Evolutionary conservation across 2,329 filamentous ascomycete genomes (phyloP), one percentile per base, ranked within the genome.

Genomic region (Monilinia fructigena): DNA sequence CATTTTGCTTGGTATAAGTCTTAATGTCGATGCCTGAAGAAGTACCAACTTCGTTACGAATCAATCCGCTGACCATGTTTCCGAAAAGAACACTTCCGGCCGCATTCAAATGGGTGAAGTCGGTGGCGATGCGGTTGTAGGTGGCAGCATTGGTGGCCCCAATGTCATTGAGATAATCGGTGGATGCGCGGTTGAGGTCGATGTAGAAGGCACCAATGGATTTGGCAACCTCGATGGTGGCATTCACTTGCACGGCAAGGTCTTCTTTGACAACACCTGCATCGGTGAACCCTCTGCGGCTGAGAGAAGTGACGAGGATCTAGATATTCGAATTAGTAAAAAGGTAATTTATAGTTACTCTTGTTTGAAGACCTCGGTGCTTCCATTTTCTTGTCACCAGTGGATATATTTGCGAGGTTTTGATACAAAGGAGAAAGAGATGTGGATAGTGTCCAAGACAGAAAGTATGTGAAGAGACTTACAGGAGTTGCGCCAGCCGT

Each of bases 71-170:
- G 50, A 83, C 81, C 59, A 84, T 75, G 42, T 78, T 78, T 4
- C 80, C 78, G 74, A 84, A 83, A 2, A 83, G 76, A 7, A 79
- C 72, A 40, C 77, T 78, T 0, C 81, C 82, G 65, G 76, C 75
- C 4, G 72, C 70, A 69, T 82, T 83, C 62, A 83, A 63, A 76
- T 84, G 82, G 5, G 81, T 83, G 47, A 76, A 72, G 71, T 89
- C 86, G 4, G 73, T 76, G 2, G 77, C 69, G 6, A 72, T 73
- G 26, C 78, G 66, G 67, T 83, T 82, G 65, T 83, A 83, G 38
- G 71, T 75, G 38, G 74, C 75, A 2, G 79, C 79, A 38, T 78
- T 75, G 0, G 72, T 67, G n/a, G 76, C 72, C 0, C 81, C 81
- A 65, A 84, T 81, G 0, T 74, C 75, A 66, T 83, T 80, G 23